Evolutionary conservation across 768 basidiomycete genomes (phyloP), one percentile per base, ranked within the genome.

Genomic region (Psilocybe subaeruginosa): DNA sequence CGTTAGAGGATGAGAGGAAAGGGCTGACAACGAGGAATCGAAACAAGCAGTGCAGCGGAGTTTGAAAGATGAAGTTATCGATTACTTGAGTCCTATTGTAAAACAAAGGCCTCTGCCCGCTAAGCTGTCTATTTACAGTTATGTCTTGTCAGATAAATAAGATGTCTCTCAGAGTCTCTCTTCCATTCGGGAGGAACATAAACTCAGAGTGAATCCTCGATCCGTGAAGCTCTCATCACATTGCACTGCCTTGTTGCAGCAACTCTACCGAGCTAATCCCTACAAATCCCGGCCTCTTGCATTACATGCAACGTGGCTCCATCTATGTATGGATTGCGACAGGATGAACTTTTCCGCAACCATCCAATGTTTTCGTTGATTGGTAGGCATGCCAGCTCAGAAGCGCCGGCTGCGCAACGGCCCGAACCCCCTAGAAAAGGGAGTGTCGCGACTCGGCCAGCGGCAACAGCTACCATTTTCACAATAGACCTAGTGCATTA

Each of bases 11-110:
- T 68, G 73, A 61, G 65, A 68, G 68, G 66, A 65, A 66, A 71
- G 62, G 65, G 68, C 74, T 75, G 77, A 77, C 79, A 78, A 74
- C 72, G 74, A 76, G 75, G 33, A 53, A 75, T 74, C 76, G 75
- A 77, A 74, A 74, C 74, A 76, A 73, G 74, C 73, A 74, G 72
- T 82, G 83, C 75, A 64, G 68, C 83, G 83, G 83, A 84, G 82
- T 78, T 79, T 79, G 56, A 85, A 81, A 72, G 54, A 31, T 5
- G 9, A 29, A 12, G 50, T 60, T 41, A 50, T 53, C 54, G 55
- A 61, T 46, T 29, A 49, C 19, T 41, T 43, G 51, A 23, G 30
- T 60, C 33, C 53, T 53, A n/a, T 35, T 35, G n/a, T n/a, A 53
- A 53, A 53, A 53, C 51, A 53, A 53, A 8, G 27, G 19, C 19